Conservation (phyloP, 1,139 yeast species). For the Yamadazyma sp. region DNA sequence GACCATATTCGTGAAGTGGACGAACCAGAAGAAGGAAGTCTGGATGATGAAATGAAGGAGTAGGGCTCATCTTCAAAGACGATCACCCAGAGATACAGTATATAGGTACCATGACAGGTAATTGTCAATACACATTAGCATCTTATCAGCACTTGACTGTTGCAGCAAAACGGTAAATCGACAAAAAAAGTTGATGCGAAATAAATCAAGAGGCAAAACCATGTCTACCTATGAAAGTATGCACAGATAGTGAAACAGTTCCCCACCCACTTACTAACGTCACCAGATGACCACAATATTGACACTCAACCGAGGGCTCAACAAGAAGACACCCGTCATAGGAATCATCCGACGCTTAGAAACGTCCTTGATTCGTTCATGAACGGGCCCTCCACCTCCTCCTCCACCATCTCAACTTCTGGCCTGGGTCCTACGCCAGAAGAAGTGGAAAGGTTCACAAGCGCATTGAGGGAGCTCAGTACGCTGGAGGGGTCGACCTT, state of each 20-base stretch:
- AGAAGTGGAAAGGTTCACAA: conserved; percentile 22
- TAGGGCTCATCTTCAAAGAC: neutral
- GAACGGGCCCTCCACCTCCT: conserved; percentile 2
- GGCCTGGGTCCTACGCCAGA: neutral
- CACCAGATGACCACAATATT: conserved; percentile 35
- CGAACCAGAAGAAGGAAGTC: conserved; percentile 6
- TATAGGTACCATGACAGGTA: neutral
- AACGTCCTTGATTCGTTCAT: conserved; percentile 38
- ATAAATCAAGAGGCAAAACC: conserved; percentile 2
- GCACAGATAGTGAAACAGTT: conserved; percentile 15
- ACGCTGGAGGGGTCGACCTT: conserved; percentile 33
- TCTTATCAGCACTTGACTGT: neutral
- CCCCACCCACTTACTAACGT: conserved; percentile 21
- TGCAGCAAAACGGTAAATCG: neutral
- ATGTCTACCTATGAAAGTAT: conserved; percentile 49
- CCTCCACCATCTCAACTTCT: neutral
- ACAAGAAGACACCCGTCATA: conserved; percentile 6
- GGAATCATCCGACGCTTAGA: conserved; percentile 39
- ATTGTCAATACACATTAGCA: no score
- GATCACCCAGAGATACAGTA: neutral
- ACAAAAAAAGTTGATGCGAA: neutral
- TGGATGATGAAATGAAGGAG: conserved; percentile 2
- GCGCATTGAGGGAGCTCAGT: conserved; percentile 33
- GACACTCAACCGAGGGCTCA: conserved; percentile 4
- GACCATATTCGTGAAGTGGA: conserved; percentile 16